phyloP scores from a whole-genome alignment of 2,329 filamentous ascomycete species.

The Colletotrichum eleusines region DNA sequence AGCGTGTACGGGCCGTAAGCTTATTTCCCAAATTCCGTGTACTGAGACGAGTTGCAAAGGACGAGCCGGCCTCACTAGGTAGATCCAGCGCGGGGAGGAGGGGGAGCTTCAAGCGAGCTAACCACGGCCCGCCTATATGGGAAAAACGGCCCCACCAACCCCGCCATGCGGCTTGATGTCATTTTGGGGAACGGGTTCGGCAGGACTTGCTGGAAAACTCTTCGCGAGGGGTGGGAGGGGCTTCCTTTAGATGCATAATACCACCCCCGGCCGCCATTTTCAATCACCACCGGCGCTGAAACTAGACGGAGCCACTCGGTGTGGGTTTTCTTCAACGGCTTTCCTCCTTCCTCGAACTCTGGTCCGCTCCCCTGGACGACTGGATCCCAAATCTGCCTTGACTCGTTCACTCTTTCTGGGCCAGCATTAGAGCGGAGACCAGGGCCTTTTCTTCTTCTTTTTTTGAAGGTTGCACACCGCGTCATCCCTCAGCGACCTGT shows the following conservation, averaged over 20 bases:
- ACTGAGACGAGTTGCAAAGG: background rate
- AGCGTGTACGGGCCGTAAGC: background rate
- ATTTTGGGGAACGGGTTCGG: constrained; percentile 29
- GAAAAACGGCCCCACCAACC: constrained; percentile 29
- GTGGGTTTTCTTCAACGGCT: background rate
- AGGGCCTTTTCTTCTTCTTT: background rate
- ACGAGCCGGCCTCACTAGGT: background rate
- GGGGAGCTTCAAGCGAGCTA: background rate
- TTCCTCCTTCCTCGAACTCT: background rate
- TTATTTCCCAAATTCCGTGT: background rate
- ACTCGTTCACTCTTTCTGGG: background rate
- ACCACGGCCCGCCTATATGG: constrained; percentile 19
- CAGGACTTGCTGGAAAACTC: constrained; percentile 34
- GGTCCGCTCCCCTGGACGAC: background rate
- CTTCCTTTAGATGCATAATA: constrained; percentile 8
- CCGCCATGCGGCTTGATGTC: constrained; percentile 42
- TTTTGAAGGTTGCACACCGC: background rate
- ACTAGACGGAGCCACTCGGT: background rate
- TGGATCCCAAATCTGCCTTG: background rate
- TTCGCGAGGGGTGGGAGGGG: background rate
- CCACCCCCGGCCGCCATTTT: background rate
- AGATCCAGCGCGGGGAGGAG: background rate
- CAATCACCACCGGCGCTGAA: background rate
- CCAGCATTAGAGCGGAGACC: background rate
- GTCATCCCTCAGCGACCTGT: no score